Evolutionary conservation across 805 yeast genomes (phyloP).

Genomic region (Helenozyma baotianmanensis): DNA sequence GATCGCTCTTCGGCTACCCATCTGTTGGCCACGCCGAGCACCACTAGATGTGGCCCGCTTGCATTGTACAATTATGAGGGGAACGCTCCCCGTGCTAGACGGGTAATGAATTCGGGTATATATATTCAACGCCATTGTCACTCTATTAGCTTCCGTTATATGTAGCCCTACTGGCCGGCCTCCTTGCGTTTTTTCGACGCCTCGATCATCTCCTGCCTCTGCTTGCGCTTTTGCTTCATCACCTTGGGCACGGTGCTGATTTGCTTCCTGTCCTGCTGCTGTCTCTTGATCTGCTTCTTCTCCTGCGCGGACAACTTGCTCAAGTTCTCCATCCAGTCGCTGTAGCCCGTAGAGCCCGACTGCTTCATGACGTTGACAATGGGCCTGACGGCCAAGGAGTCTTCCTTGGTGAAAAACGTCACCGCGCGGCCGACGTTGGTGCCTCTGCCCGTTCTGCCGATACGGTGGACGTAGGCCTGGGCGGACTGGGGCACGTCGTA

Average conservation of each 20-base stretch:
- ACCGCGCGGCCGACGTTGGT: slow-evolving; percentile 83
- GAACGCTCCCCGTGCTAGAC: too few relatives aligned
- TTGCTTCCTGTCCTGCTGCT: slow-evolving; percentile 59
- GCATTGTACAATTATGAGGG: too few relatives aligned
- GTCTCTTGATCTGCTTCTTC: slow-evolving; percentile 54
- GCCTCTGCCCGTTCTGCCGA: slow-evolving; percentile 98
- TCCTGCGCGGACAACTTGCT: slow-evolving; percentile 61
- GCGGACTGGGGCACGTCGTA: slow-evolving; percentile 94
- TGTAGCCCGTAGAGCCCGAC: slow-evolving; percentile 68
- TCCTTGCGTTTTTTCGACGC: slow-evolving; percentile 64
- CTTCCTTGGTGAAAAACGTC: slow-evolving; percentile 92
- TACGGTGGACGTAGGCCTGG: slow-evolving; percentile 94
- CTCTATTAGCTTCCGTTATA: too few relatives aligned
- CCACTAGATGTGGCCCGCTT: slow-evolving; percentile 14
- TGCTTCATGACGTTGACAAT: slow-evolving; percentile 94
- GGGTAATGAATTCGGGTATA: not conserved
- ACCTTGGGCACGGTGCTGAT: slow-evolving; percentile 82
- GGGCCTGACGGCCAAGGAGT: slow-evolving; percentile 66
- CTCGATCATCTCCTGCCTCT: slow-evolving; percentile 64
- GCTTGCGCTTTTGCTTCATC: slow-evolving; percentile 59
- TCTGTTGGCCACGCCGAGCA: slow-evolving; percentile 44
- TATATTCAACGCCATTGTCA: slow-evolving; percentile 1
- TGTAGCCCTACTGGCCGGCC: not conserved
- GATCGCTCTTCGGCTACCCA: slow-evolving; percentile 88
- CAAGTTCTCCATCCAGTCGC: slow-evolving; percentile 77